A percentile compares a stretch with the other conserved stretches of the same genome.
Evolutionary conservation across 2,329 filamentous ascomycete species (phyloP).

Genomic region (Endoconidiophora laricicola): DNA sequence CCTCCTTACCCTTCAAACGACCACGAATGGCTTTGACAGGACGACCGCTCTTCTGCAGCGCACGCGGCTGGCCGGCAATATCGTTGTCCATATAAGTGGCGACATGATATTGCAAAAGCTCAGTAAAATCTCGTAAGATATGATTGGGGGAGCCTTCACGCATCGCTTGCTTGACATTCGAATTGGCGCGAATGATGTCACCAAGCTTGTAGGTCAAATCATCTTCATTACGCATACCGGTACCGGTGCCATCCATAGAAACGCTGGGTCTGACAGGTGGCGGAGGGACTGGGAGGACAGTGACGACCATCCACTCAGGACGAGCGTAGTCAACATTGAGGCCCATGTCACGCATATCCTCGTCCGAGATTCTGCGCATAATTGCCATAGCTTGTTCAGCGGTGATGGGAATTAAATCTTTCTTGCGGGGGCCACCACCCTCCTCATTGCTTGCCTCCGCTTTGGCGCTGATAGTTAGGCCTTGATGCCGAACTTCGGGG

Average conservation of each 20-base stretch:
- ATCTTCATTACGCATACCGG: slow-evolving; percentile 88
- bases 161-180: slow-evolving; percentile 80
- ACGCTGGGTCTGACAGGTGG: slow-evolving; percentile 94
- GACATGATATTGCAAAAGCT: slow-evolving; percentile 88
- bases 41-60: slow-evolving; percentile 89
- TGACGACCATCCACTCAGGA: slow-evolving; percentile 96
- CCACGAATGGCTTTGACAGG: slow-evolving; percentile 94
- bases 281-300: slow-evolving; percentile 84
- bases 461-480: slow-evolving; percentile 52
- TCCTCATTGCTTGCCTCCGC: slow-evolving; percentile 50
- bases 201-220: slow-evolving; percentile 98
- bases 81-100: slow-evolving; percentile 99
- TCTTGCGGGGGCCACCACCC: slow-evolving; percentile 31
- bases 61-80: slow-evolving; percentile 86
- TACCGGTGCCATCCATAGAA: slow-evolving; percentile 85
- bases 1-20: slow-evolving; percentile 97
- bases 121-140: slow-evolving; percentile 79
- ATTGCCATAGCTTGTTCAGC: slow-evolving; percentile 74
- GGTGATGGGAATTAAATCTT: slow-evolving; percentile 68
- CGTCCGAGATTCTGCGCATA: slow-evolving; percentile 67
- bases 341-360: slow-evolving; percentile 73
- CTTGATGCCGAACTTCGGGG: slow-evolving; percentile 74
- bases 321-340: slow-evolving; percentile 88
- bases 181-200: slow-evolving; percentile 95
- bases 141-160: slow-evolving; percentile 84